These are phyloP conservation scores for Neopestalotiopsis sp. DNA, from an alignment of 2,329 filamentous ascomycete species.

Conservation along the genomic window DNA sequence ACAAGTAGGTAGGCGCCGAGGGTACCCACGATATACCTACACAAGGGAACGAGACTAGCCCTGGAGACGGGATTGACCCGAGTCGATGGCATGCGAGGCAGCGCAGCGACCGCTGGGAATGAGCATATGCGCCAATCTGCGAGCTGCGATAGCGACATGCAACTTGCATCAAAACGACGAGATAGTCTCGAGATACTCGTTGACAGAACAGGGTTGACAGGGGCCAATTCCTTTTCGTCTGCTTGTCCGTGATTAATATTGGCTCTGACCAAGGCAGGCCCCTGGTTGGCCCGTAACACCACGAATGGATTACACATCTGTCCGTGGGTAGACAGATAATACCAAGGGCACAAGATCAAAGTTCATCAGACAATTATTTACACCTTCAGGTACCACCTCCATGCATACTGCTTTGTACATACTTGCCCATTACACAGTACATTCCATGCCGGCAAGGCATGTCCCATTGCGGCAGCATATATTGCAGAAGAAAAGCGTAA, in stretches of 20 bases:
- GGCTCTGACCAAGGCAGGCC: slow-evolving; percentile 14
- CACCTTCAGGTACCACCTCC: not conserved
- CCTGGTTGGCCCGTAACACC: not conserved
- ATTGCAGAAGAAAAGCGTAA: not conserved
- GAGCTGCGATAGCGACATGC: not conserved
- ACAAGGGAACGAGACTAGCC: not conserved
- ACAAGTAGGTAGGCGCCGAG: not conserved
- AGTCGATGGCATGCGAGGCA: slow-evolving; percentile 6
- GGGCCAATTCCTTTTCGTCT: slow-evolving; percentile 2
- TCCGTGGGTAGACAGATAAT: not conserved
- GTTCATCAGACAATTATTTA: not conserved
- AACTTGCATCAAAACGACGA: not conserved
- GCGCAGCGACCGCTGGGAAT: not conserved
- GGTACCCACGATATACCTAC: not conserved
- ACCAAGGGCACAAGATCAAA: not conserved
- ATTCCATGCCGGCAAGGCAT: too few species aligned
- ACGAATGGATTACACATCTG: not conserved
- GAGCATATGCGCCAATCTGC: slow-evolving; percentile 5
- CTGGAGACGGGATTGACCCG: not conserved
- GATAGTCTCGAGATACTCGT: not conserved
- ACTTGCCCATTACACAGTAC: too few species aligned
- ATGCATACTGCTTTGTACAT: not conserved
- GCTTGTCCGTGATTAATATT: slow-evolving; percentile 16
- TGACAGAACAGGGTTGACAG: slow-evolving; percentile 9
- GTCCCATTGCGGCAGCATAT: not conserved